A percentile compares a stretch with the other conserved stretches of the same genome.
Evolutionary conservation across 345 rosid genomes (phyloP).

Genomic region (Geranium brycei): DNA sequence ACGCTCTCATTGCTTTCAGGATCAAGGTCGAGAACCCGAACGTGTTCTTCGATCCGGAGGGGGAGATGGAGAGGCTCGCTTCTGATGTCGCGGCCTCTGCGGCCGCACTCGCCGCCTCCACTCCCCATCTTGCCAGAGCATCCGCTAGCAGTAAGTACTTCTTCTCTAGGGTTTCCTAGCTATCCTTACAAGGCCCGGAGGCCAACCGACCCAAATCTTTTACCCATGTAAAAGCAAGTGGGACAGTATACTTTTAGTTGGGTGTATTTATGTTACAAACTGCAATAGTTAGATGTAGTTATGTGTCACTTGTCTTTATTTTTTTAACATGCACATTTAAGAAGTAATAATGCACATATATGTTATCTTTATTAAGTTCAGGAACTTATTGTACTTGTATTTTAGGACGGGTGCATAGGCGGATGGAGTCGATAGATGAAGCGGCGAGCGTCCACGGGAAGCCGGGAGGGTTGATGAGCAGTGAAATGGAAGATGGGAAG

Average conservation of each 20-base stretch:
- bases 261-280: too few relatives aligned
- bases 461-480: background rate
- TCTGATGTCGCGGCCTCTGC: background rate
- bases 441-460: background rate
- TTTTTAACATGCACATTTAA: too few relatives aligned
- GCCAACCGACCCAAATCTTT: too few relatives aligned
- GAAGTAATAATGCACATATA: too few relatives aligned
- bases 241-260: too few relatives aligned
- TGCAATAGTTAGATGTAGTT: too few relatives aligned
- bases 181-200: too few relatives aligned
- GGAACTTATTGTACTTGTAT: too few relatives aligned
- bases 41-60: background rate
- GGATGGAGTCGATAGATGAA: background rate
- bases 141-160: background rate
- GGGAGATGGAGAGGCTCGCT: background rate
- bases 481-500: constrained; percentile 11
- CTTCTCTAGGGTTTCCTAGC: too few relatives aligned
- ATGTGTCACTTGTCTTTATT: too few relatives aligned
- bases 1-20: background rate
- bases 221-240: too few relatives aligned
- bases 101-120: background rate
- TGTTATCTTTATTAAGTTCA: too few relatives aligned
- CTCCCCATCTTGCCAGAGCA: background rate
- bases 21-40: background rate
- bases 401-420: background rate